phyloP scores from a whole-genome alignment of 805 yeast genomes.

The Lipomyces anomalus region DNA sequence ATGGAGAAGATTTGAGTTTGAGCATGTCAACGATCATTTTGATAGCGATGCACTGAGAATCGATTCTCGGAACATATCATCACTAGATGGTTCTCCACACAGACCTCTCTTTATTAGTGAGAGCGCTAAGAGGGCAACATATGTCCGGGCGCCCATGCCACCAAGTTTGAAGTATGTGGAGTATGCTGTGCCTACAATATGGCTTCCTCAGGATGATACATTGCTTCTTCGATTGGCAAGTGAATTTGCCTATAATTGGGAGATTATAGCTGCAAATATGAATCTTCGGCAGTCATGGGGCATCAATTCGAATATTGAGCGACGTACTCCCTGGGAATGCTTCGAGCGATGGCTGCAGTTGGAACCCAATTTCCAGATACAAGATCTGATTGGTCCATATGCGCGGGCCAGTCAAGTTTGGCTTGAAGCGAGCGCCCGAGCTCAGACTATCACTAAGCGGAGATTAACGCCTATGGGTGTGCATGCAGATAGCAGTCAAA shows the following conservation, averaged over 20 bases:
- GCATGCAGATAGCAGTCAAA: slow-evolving; percentile 76
- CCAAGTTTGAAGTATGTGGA: slow-evolving; percentile 78
- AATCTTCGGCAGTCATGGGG: slow-evolving; percentile 59
- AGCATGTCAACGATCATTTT: background rate
- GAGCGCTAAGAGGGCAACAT: slow-evolving; percentile 14
- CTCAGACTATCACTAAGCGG: slow-evolving; percentile 81
- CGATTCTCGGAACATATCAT: too few species aligned
- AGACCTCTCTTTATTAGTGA: slow-evolving; percentile 18
- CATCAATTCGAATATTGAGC: slow-evolving; percentile 67
- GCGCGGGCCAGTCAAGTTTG: slow-evolving; percentile 82
- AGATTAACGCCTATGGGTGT: slow-evolving; percentile 90
- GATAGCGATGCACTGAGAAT: background rate
- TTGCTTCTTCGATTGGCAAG: slow-evolving; percentile 72
- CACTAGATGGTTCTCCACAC: background rate
- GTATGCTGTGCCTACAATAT: slow-evolving; percentile 82
- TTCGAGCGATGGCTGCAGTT: slow-evolving; percentile 93
- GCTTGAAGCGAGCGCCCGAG: slow-evolving; percentile 85
- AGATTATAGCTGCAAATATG: slow-evolving; percentile 75
- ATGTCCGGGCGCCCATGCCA: slow-evolving; percentile 81
- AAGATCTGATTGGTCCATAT: slow-evolving; percentile 75
- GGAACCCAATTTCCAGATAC: slow-evolving; percentile 78
- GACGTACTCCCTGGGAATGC: slow-evolving; percentile 98
- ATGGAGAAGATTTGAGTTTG: background rate
- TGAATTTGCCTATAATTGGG: slow-evolving; percentile 90
- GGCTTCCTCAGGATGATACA: slow-evolving; percentile 94